Base-by-base conservation (phyloP, 192 early-diverging fungal genomes). In the Backusella tarrabulga region DNA sequence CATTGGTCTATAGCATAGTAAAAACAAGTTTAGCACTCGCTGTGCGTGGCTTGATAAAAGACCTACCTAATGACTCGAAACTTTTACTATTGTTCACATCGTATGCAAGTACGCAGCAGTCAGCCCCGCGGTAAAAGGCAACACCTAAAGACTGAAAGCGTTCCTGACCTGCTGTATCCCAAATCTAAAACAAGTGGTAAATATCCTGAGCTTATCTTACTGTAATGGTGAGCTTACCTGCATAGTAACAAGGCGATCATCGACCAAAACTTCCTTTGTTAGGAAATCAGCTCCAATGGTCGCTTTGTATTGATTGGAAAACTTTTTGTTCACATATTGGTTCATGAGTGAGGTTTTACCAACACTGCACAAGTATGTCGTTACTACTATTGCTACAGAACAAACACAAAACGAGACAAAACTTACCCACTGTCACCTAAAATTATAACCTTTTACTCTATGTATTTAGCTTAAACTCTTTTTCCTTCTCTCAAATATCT, bases 341-440 rank as follows among this genome's bases (percentile, higher is more conserved):
- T 99, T 98, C 97, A 99, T 99, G 80, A 99, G 88, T 21, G 97
- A 98, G 26, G 98, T 98, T 83, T 97, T 98, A 67, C 97, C 95
- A 32, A 98, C 96, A 77, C 93, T 92, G 76, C 36, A 44, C 26
- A 79, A 34, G 15, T 29, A 50, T 6, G 23, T 42, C 26, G 19
- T 71, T 42, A 71, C 5, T 29, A 34, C 77, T 19, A 14, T 12
- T 44, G 1, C 75, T 70, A n/a, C n/a, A 75, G 38, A 67, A 50
- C 71, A 21, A 12, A 35, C 14, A 40, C 32, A 32, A 34, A 14
- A 50, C 15, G 23, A 50, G 17, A 36, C 17, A 29, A 26, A 19
- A 26, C 87, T 78, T 88, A 92, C 90, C 93, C 95, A 77, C 92
- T 90, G 83, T 95, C 93, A 42, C 93, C 93, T 8, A 95, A 83